A percentile compares a stretch with the other conserved stretches of the same genome.
phyloP scores from a whole-genome alignment of 495 filamentous ascomycete genomes.

The Aspergillus coremiiformis region DNA sequence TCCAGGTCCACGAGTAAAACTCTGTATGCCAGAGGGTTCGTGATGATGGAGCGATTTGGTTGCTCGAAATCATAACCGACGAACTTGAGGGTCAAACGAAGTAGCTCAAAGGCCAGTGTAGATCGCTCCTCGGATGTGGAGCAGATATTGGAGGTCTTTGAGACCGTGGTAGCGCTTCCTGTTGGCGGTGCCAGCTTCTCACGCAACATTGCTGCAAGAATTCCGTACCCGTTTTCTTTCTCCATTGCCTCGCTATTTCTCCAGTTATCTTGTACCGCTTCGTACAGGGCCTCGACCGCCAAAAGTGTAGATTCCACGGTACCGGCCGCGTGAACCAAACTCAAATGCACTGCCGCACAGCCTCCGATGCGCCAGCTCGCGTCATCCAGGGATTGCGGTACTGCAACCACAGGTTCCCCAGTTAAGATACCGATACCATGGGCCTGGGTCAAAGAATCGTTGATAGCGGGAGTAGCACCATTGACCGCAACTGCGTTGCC shows the following conservation, averaged over 20 bases:
- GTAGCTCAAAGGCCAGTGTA: conserved; percentile 58
- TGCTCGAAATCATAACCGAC: conserved; percentile 74
- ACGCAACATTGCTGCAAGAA: conserved; percentile 70
- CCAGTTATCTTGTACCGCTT: conserved; percentile 81
- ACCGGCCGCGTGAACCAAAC: conserved; percentile 68
- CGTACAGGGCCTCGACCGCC: conserved; percentile 75
- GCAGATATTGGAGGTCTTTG: conserved; percentile 29
- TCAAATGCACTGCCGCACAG: conserved; percentile 74
- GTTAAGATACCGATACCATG: conserved; percentile 76
- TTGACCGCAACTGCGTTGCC: conserved; percentile 81
- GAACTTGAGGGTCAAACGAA: conserved; percentile 72
- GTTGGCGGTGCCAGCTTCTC: conserved; percentile 57
- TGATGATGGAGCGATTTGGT: conserved; percentile 80
- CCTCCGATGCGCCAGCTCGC: conserved; percentile 88
- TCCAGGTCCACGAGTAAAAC: conserved; percentile 88
- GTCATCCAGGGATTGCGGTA: conserved; percentile 80
- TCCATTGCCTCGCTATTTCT: conserved; percentile 98
- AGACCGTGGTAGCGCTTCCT: conserved; percentile 18
- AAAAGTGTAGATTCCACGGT: conserved; percentile 62
- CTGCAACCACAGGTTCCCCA: conserved; percentile 73
- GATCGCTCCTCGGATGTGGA: conserved; percentile 46
- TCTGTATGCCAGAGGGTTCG: conserved; percentile 90
- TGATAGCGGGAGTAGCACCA: conserved; percentile 77
- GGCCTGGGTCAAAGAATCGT: conserved; percentile 70
- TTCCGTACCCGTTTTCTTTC: conserved; percentile 84